Evolutionary conservation across 225 moss, liverwort and hornwort genomes (phyloP).

Genomic region (Bryum argenteum): DNA sequence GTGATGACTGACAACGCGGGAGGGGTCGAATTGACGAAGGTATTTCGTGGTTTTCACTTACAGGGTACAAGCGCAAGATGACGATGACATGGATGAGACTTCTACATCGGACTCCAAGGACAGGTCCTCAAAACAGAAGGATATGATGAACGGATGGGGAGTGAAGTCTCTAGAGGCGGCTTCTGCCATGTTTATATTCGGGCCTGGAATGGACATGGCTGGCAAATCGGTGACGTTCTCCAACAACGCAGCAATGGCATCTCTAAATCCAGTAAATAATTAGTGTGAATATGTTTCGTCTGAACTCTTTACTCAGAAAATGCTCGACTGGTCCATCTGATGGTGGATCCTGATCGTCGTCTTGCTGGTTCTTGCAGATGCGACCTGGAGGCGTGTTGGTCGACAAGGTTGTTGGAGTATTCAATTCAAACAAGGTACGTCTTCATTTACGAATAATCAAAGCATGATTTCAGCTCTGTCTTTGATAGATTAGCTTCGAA

Average conservation of each 20-base stretch:
- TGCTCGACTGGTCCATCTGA: constrained; percentile 12
- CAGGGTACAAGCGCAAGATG: constrained; percentile 42
- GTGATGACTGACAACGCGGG: neutral
- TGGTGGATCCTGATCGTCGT: constrained; percentile 7
- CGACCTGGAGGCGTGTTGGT: constrained; percentile 51
- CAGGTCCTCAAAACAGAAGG: neutral
- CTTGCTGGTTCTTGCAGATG: constrained; percentile 43
- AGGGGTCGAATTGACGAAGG: neutral
- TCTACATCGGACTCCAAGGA: constrained; percentile 44
- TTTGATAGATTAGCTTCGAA: neutral
- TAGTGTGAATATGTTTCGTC: neutral
- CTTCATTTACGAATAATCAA: neutral
- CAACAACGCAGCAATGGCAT: constrained; percentile 35
- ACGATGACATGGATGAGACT: constrained; percentile 21
- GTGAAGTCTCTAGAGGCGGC: constrained; percentile 44
- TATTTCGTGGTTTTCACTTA: neutral
- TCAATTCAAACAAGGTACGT: constrained; percentile 52
- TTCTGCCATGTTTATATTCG: constrained; percentile 46
- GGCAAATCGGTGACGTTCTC: constrained; percentile 29
- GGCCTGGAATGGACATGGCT: constrained; percentile 34
- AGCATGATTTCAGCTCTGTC: neutral
- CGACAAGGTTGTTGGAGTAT: constrained; percentile 46
- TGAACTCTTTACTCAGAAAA: neutral
- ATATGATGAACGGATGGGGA: constrained; percentile 49
- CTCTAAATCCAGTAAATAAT: constrained; percentile 39